A percentile compares a stretch with the other conserved stretches of the same genome.
phyloP scores from a whole-genome alignment of 257 asterid genomes.

The Thymus mandschuricus region DNA sequence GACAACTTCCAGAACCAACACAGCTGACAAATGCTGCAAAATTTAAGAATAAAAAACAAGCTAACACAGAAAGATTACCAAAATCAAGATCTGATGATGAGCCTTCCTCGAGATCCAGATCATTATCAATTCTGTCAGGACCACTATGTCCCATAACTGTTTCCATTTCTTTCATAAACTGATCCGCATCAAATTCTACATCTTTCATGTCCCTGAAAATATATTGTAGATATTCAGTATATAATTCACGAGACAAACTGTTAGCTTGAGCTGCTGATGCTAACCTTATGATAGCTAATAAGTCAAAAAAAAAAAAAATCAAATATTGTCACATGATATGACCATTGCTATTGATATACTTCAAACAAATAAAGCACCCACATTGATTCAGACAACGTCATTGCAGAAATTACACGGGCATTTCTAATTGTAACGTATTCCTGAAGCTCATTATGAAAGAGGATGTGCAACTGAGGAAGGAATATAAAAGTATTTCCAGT shows the following conservation, averaged over 20 bases:
- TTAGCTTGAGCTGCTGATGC: slow-evolving; percentile 12
- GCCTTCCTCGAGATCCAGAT: slow-evolving; percentile 61
- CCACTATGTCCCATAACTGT: slow-evolving; percentile 56
- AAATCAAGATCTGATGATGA: slow-evolving; percentile 79
- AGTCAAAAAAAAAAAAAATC: background rate
- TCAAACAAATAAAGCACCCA: slow-evolving; percentile 17
- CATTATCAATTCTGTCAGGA: slow-evolving; percentile 49
- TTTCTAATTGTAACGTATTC: background rate
- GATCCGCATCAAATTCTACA: slow-evolving; percentile 80
- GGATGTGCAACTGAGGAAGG: background rate
- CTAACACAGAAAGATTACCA: slow-evolving; percentile 48
- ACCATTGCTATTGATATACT: background rate
- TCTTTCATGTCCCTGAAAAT: slow-evolving; percentile 55
- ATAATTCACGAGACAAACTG: slow-evolving; percentile 18
- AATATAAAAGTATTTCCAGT: background rate
- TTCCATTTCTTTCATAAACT: slow-evolving; percentile 85
- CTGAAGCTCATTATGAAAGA: slow-evolving; percentile 18
- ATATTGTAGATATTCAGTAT: background rate
- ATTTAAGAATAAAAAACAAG: slow-evolving; percentile 8
- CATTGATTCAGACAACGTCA: slow-evolving; percentile 9
- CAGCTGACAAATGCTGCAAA: slow-evolving; percentile 19
- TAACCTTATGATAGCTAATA: slow-evolving; percentile 19
- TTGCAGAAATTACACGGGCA: slow-evolving; percentile 3
- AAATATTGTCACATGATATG: slow-evolving; percentile 12
- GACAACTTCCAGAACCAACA: slow-evolving; percentile 8